A percentile compares a stretch with the other conserved stretches of the same genome.
Conservation (phyloP, 495 filamentous ascomycete genomes). For the Aspergillus wentii region DNA sequence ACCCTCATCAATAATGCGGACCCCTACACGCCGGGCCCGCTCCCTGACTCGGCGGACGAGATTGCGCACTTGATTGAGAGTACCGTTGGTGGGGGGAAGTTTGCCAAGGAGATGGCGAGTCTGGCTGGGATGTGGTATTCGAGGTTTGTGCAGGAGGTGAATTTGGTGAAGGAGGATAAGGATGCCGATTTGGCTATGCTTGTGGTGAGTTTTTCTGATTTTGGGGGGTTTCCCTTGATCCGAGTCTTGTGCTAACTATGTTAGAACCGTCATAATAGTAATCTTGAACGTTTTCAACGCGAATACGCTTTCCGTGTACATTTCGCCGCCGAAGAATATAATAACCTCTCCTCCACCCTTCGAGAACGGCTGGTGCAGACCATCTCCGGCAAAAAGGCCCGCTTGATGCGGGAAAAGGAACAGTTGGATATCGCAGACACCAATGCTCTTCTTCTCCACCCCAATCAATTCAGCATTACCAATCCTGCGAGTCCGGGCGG, state of each 20-base stretch:
- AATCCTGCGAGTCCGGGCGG: slow-evolving; percentile 77
- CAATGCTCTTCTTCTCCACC: slow-evolving; percentile 83
- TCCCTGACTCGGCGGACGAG: slow-evolving; percentile 66
- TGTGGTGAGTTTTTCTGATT: slow-evolving; percentile 56
- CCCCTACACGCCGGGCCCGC: slow-evolving; percentile 64
- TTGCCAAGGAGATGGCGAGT: slow-evolving; percentile 52
- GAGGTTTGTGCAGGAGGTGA: slow-evolving; percentile 76
- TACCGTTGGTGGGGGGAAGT: slow-evolving; percentile 48
- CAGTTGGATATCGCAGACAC: slow-evolving; percentile 80
- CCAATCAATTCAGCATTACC: slow-evolving; percentile 84
- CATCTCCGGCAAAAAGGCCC: slow-evolving; percentile 67
- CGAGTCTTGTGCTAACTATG: slow-evolving; percentile 2
- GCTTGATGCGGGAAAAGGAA: slow-evolving; percentile 84
- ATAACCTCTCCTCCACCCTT: slow-evolving; percentile 67
- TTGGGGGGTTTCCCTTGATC: background rate
- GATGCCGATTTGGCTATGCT: slow-evolving; percentile 73
- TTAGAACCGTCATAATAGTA: slow-evolving; percentile 38
- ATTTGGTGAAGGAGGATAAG: slow-evolving; percentile 75
- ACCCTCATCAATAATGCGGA: slow-evolving; percentile 78
- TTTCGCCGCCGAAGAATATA: slow-evolving; percentile 78
- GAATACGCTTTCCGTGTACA: slow-evolving; percentile 52
- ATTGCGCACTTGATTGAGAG: slow-evolving; percentile 60
- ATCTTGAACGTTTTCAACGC: slow-evolving; percentile 33
- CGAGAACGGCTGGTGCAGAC: slow-evolving; percentile 78
- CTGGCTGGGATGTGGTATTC: slow-evolving; percentile 77